Evolutionary conservation across 345 rosid species (phyloP).

Genomic region (Syzygium oleosum): DNA sequence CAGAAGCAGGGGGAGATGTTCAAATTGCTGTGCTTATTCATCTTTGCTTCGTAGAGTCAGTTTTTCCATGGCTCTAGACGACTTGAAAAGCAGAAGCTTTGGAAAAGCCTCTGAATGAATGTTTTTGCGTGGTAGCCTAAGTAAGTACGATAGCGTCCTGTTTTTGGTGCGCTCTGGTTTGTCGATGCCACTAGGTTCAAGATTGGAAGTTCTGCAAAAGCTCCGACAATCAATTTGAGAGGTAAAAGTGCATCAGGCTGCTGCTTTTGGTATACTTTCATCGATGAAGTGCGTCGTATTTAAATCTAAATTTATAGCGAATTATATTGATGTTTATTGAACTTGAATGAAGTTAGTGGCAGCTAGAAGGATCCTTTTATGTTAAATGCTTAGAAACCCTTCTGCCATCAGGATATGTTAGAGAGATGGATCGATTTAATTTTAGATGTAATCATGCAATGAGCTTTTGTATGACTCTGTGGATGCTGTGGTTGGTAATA

Average conservation of each 20-base stretch:
- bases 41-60: not conserved
- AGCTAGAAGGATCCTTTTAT: not conserved
- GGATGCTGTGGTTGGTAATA: not conserved
- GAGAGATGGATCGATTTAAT: not conserved
- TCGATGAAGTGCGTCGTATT: not conserved
- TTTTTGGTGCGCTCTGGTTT: not conserved
- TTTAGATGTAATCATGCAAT: not conserved
- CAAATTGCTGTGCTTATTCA: not conserved
- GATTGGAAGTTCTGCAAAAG: not conserved
- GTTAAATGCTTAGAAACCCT: not conserved
- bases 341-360: not conserved
- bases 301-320: not conserved
- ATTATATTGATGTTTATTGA: not conserved
- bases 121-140: not conserved
- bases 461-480: not conserved
- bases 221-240: not conserved
- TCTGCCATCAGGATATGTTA: not conserved
- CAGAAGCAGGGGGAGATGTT: not conserved
- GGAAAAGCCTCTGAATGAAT: not conserved
- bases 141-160: not conserved
- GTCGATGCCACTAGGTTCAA: not conserved
- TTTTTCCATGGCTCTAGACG: not conserved
- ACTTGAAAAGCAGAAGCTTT: not conserved
- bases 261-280: not conserved
- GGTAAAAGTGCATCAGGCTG: not conserved